Evolutionary conservation across 768 basidiomycete genomes (phyloP).

Genomic region (Calocybe cyanea): DNA sequence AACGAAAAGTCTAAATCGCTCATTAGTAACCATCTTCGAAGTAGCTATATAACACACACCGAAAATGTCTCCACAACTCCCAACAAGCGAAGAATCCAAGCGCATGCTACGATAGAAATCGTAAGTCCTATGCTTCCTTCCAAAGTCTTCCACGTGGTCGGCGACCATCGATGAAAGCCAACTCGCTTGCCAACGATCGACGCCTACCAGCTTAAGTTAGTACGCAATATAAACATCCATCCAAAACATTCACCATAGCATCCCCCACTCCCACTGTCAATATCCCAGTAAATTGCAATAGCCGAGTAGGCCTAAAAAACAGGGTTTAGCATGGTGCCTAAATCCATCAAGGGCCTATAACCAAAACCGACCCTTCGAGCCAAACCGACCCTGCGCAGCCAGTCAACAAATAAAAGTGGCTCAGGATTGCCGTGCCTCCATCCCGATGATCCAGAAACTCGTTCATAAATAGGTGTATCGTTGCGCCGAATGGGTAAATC

Average conservation of each 20-base stretch:
- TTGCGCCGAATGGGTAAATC: constrained; percentile 91
- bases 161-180: constrained; percentile 82
- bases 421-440: constrained; percentile 91
- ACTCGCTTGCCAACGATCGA: constrained; percentile 88
- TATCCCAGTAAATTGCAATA: constrained; percentile 76
- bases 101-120: constrained; percentile 61
- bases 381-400: constrained; percentile 93
- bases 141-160: constrained; percentile 80
- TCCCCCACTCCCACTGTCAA: constrained; percentile 91
- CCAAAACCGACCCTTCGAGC: constrained; percentile 82
- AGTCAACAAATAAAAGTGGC: constrained; percentile 95
- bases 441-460: constrained; percentile 97
- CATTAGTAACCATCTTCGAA: background rate
- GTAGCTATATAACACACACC: constrained; percentile 43
- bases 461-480: constrained; percentile 93
- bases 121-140: constrained; percentile 89
- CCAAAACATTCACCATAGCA: constrained; percentile 62
- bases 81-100: constrained; percentile 65
- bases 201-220: constrained; percentile 45
- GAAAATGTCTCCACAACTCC: constrained; percentile 75
- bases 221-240: background rate
- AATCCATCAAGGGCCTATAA: constrained; percentile 1
- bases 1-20: constrained; percentile 55
- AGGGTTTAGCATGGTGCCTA: constrained; percentile 1
- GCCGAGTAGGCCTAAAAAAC: constrained; percentile 32